phyloP scores from a whole-genome alignment of 371 early-diverging fungal genomes.

The Dinochytrium kinnereticum region DNA sequence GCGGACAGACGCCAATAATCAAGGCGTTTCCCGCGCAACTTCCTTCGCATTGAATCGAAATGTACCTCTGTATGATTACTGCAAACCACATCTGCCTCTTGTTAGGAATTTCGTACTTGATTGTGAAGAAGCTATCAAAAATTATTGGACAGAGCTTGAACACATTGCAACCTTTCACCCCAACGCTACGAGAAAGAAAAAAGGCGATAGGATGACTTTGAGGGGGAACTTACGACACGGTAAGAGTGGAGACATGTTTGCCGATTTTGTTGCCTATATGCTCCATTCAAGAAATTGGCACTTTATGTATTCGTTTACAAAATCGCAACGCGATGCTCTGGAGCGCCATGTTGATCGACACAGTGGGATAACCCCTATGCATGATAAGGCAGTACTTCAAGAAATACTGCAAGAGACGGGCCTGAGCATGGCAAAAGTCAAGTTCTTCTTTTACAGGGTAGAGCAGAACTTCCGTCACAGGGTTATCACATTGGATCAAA shows the following conservation, averaged over 20 bases:
- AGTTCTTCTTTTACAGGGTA: constrained; percentile 48
- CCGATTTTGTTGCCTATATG: constrained; percentile 6
- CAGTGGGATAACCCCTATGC: constrained; percentile 47
- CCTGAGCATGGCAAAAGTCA: constrained; percentile 45
- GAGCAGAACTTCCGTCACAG: constrained; percentile 40
- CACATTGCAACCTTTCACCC: not conserved
- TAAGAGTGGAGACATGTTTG: not conserved
- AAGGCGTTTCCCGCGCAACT: not conserved
- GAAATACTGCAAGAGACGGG: constrained; percentile 44
- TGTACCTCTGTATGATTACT: constrained; percentile 42
- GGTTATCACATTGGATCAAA: constrained; percentile 34
- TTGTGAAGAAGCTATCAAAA: constrained; percentile 16
- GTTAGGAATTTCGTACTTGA: constrained; percentile 32
- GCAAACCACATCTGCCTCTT: constrained; percentile 7
- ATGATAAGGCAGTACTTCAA: constrained; percentile 42
- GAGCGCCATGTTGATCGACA: constrained; percentile 52
- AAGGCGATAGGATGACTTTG: not conserved
- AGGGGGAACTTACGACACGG: not conserved
- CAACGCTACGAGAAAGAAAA: no score
- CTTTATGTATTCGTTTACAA: constrained; percentile 42
- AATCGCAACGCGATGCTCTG: constrained; percentile 44
- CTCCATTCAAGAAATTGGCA: constrained; percentile 55
- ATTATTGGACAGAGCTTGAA: constrained; percentile 50
- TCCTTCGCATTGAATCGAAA: constrained; percentile 22
- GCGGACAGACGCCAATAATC: not conserved